Percentiles rank a stretch among this genome's conserved stretches.
Conservation (phyloP, 1,284 basidiomycete species). For the Stereum hirsutum region DNA sequence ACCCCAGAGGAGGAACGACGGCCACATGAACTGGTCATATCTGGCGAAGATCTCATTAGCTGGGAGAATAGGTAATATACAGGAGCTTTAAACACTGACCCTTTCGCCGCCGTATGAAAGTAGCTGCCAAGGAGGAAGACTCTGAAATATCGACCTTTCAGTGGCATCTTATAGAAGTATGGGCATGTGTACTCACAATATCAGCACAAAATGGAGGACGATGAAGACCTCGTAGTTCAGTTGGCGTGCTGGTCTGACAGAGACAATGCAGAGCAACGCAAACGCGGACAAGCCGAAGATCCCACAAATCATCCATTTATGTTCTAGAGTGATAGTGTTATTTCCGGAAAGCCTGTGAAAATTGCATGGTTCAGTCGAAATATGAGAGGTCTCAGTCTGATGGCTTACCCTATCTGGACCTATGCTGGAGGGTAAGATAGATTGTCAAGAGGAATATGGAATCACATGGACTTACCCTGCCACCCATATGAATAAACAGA, state of each 20-base stretch:
- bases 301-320: slow-evolving; percentile 6
- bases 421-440: background rate
- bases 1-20: slow-evolving; percentile 55
- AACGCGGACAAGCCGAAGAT: slow-evolving; percentile 12
- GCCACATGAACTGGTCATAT: slow-evolving; percentile 37
- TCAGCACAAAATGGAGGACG: slow-evolving; percentile 16
- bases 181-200: slow-evolving; percentile 12
- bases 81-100: slow-evolving; percentile 11
- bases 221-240: slow-evolving; percentile 19
- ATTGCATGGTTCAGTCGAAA: background rate
- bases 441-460: background rate
- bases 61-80: background rate
- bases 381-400: no score
- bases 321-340: background rate
- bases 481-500: slow-evolving; percentile 39
- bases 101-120: slow-evolving; percentile 25
- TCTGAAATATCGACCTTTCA: slow-evolving; percentile 3
- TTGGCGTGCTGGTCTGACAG: slow-evolving; percentile 14
- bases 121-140: slow-evolving; percentile 15
- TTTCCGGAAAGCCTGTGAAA: background rate
- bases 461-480: slow-evolving; percentile 24
- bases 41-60: slow-evolving; percentile 5
- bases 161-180: background rate
- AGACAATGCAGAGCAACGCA: slow-evolving; percentile 14
- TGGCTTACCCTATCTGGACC: background rate